phyloP scores from a whole-genome alignment of 2,329 filamentous ascomycete species.

The Sporothrix inflata region DNA sequence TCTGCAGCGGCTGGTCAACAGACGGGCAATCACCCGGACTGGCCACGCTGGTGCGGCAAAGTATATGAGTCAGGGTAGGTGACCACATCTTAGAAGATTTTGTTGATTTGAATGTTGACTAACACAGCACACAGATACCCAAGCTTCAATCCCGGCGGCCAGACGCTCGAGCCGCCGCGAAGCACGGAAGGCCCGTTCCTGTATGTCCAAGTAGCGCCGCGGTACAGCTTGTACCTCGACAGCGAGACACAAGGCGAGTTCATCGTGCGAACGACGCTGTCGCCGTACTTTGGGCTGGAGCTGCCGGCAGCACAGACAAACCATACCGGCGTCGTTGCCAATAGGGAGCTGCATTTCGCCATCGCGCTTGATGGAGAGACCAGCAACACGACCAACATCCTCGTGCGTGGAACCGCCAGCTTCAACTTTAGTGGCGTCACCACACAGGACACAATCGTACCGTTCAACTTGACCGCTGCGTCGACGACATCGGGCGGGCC shows the following conservation, averaged over 20 bases:
- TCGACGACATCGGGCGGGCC: neutral
- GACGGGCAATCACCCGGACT: conserved; percentile 48
- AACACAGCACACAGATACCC: conserved; percentile 38
- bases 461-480: conserved; percentile 42
- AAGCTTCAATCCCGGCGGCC: conserved; percentile 51
- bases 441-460: conserved; percentile 40
- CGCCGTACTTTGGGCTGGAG: conserved; percentile 45
- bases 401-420: conserved; percentile 43
- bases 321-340: neutral
- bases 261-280: conserved; percentile 49
- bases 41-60: conserved; percentile 54
- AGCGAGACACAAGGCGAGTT: conserved; percentile 48
- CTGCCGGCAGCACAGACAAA: conserved; percentile 37
- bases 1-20: conserved; percentile 34
- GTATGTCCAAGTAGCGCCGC: conserved; percentile 50
- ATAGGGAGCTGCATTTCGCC: conserved; percentile 39
- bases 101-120: too few species aligned
- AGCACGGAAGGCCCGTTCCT: conserved; percentile 43
- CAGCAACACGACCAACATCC: conserved; percentile 31
- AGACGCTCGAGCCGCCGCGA: conserved; percentile 44
- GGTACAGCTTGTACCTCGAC: conserved; percentile 52
- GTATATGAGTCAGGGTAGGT: conserved; percentile 48
- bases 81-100: too few species aligned
- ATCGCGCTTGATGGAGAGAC: conserved; percentile 40
- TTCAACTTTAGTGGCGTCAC: conserved; percentile 39